A percentile compares a stretch with the other conserved stretches of the same genome.
These are phyloP conservation scores for Candolleomyces aberdarensis DNA, from an alignment of 768 basidiomycete genomes.

Conservation along the genomic window DNA sequence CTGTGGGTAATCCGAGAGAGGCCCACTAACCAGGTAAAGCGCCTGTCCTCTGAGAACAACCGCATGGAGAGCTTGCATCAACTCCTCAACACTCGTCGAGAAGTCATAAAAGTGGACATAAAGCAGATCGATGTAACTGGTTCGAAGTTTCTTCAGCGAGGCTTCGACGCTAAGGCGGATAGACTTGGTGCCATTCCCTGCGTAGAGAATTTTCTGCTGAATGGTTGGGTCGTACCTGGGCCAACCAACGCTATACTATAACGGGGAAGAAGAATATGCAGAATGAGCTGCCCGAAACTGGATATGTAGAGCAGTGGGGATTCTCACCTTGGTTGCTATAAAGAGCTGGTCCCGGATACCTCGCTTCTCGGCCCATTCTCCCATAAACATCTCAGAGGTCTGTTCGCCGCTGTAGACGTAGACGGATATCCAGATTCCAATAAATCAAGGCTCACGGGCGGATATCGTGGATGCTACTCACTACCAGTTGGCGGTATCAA, in stretches of 20 bases:
- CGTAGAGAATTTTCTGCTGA: constrained; percentile 26
- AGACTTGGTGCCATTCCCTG: constrained; percentile 42
- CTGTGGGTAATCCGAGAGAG: too few relatives aligned
- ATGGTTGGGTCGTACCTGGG: constrained; percentile 15
- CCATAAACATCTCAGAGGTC: constrained; percentile 45
- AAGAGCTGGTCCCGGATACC: constrained; percentile 44
- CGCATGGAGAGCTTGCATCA: constrained; percentile 6
- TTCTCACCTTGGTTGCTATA: constrained; percentile 33
- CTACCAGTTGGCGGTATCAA: constrained; percentile 44
- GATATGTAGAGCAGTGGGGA: not conserved
- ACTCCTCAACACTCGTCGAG: constrained; percentile 7
- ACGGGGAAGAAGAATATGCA: too few relatives aligned
- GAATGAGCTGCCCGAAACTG: not conserved
- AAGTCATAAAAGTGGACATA: constrained; percentile 12
- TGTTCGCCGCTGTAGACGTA: constrained; percentile 39
- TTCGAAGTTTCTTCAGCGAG: constrained; percentile 45
- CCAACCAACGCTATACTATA: constrained; percentile 24
- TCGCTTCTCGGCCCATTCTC: constrained; percentile 45
- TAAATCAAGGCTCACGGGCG: not conserved
- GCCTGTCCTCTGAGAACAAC: constrained; percentile 3
- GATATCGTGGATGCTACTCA: constrained; percentile 7
- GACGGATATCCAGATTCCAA: not conserved
- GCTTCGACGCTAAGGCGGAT: constrained; percentile 36
- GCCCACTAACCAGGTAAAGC: constrained; percentile 2
- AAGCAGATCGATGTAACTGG: constrained; percentile 40